Evolutionary conservation across 768 basidiomycete genomes (phyloP), one percentile per base, ranked within the genome.

Genomic region (Hypsizygus marmoreus): DNA sequence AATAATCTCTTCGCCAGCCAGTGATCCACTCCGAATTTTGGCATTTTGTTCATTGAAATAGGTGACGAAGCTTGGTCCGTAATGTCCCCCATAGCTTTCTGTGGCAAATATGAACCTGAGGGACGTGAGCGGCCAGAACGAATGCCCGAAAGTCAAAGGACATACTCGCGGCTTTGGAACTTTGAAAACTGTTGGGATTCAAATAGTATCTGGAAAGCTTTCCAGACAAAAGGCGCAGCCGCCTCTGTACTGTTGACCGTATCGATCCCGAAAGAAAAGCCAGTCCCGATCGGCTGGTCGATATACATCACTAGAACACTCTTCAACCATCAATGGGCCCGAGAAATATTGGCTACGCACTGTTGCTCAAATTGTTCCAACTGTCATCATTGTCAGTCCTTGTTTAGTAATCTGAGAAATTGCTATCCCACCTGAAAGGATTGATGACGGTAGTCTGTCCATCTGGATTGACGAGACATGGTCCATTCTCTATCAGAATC

Each of bases 51-150:
- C 63, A 25, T 83, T 71, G 55, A 87, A 85, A 55, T 74, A 84
- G 4, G 78, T 78, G 23, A 82, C 81, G 49, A 85, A 84, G 39
- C 69, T 70, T 3, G 84, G 82, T 0, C 79, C 83, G 56, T 83
- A 86, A 55, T 86, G 82, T 0, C 83, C 82, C 5, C 84, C 84
- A 43, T 83, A 86, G 40, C 80, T 82, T 57, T 86, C 83, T 4
- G 83, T 83, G 2, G 80, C 73, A 35, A 85, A 72, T 28, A 82
- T 75, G 52, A 85, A 83, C 53, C 83, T 83, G 29, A 25, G 55
- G n/a, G n/a, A n/a, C n/a, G n/a, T n/a, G n/a, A n/a, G n/a, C 59
- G 14, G 54, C 58, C 58, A 26, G 32, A 34, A 20, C 19, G 3
- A 36, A 36, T 29, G 6, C 7, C 8, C 10, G 9, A 22, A 29